Conservation (phyloP, 257 asterid genomes). For the Ajuga chamaepitys region DNA sequence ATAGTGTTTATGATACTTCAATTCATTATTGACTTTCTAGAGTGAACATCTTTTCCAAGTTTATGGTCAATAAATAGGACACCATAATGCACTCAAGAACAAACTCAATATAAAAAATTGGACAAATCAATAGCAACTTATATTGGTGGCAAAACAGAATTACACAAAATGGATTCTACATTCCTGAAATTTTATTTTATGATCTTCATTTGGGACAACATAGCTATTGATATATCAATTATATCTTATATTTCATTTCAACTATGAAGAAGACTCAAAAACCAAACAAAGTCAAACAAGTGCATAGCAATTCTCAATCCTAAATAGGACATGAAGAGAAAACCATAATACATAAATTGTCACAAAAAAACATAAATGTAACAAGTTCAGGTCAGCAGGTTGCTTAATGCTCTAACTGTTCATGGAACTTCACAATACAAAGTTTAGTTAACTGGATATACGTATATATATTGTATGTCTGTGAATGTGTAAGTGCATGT, state of each 20-base stretch:
- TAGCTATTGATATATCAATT: neutral
- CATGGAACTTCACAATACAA: no score
- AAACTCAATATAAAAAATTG: no score
- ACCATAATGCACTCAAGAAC: neutral
- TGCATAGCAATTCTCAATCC: no score
- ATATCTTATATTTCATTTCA: neutral
- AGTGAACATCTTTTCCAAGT: neutral
- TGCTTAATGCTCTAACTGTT: neutral
- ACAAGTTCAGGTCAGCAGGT: neutral
- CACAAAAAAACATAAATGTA: neutral
- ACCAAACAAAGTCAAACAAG: neutral
- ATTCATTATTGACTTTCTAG: no score
- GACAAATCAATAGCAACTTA: no score
- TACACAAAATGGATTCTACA: no score
- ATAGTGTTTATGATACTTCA: neutral
- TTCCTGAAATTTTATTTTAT: no score
- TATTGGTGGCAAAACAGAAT: no score
- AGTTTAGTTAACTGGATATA: no score
- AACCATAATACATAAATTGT: neutral
- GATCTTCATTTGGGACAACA: neutral
- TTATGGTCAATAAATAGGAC: neutral
- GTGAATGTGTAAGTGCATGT: neutral
- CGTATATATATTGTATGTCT: no score
- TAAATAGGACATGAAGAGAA: no score
- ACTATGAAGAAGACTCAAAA: neutral